These are phyloP conservation scores for Zygotorulaspora florentina DNA, from an alignment of 805 yeast genomes.

Conservation along the genomic window DNA sequence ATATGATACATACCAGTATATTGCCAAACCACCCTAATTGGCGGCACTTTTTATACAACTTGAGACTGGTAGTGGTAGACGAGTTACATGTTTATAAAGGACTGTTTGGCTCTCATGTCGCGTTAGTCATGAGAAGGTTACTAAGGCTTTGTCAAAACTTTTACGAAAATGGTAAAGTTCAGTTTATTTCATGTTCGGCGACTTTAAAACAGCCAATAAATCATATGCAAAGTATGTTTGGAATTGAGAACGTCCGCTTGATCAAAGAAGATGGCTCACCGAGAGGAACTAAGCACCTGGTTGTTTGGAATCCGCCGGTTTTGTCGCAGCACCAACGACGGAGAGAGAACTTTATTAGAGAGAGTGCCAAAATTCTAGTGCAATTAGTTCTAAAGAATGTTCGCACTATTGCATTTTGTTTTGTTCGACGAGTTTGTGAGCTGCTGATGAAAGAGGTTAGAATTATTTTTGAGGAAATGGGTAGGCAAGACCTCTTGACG, in stretches of 20 bases:
- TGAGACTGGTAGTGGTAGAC: slow-evolving; percentile 74
- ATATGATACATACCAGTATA: slow-evolving; percentile 80
- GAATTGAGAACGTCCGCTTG: slow-evolving; percentile 55
- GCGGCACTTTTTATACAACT: slow-evolving; percentile 59
- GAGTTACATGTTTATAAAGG: slow-evolving; percentile 88
- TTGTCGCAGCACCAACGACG: slow-evolving; percentile 52
- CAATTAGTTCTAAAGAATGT: slow-evolving; percentile 60
- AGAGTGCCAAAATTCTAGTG: slow-evolving; percentile 70
- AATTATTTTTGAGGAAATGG: slow-evolving; percentile 43
- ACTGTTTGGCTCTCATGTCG: slow-evolving; percentile 88
- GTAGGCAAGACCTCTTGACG: slow-evolving; percentile 44
- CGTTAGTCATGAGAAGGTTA: slow-evolving; percentile 75
- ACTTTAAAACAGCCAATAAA: slow-evolving; percentile 70
- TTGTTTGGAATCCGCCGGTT: slow-evolving; percentile 84
- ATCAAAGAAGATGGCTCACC: slow-evolving; percentile 86
- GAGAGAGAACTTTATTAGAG: slow-evolving; percentile 65
- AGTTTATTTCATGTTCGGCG: slow-evolving; percentile 89
- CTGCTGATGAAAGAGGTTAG: slow-evolving; percentile 79
- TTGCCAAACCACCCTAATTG: slow-evolving; percentile 75
- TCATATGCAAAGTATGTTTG: slow-evolving; percentile 74
- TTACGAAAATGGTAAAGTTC: slow-evolving; percentile 43
- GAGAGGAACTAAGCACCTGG: slow-evolving; percentile 64
- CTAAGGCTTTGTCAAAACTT: slow-evolving; percentile 46
- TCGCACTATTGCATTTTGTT: slow-evolving; percentile 86
- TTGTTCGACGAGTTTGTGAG: slow-evolving; percentile 82